Base-by-base conservation (phyloP, 169 alveolate genomes). In the Cyclospora cayetanensis region DNA sequence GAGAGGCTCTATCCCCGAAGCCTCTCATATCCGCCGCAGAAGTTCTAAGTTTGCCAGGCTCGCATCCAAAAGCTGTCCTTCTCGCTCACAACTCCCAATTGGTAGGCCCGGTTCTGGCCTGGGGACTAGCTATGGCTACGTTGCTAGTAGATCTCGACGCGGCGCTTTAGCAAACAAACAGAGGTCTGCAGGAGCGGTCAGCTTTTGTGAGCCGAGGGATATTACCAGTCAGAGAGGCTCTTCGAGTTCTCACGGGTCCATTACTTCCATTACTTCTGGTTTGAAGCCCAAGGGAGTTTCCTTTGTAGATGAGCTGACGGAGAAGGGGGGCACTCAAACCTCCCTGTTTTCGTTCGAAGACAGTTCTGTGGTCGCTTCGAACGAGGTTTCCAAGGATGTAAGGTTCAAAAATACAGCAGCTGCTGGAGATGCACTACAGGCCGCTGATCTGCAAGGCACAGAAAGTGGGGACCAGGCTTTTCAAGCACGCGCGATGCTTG, bases 401-500 rank as follows among this genome's bases (percentile, higher is more conserved):
- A 31, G 22, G 52, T 27, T 18, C n/a, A 53, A 37, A n/a, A 53
- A 53, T 34, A 34, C 41, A 27, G 4, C 76, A 25, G 66, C 22
- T 4, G 60, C 37, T 11, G 35, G 37, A 31, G 41, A 2, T 34
- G 55, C 29, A 80, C 29, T 52, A 7, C 90, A 52, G 31, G 27
- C 27, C 9, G 70, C n/a, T n/a, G n/a, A n/a, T n/a, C n/a, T n/a
- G n/a, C n/a, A n/a, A n/a, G n/a, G n/a, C n/a, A 46, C 39, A 3
- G 27, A 39, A 80, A 80, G 74, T 3, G 76, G 22, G 31, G 4
- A n/a, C 15, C 43, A 2, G 29, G 90, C 74, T 42, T 52, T 52
- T 37, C 76, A 55, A 4, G 90, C 90, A 27, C 74, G 35, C 35
- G 90, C 74, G 22, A 18, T 80, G 43, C 76, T 76, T 25, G 22